These are phyloP conservation scores for Truncatella angustata DNA, from an alignment of 2,329 filamentous ascomycete species.

Conservation along the genomic window DNA sequence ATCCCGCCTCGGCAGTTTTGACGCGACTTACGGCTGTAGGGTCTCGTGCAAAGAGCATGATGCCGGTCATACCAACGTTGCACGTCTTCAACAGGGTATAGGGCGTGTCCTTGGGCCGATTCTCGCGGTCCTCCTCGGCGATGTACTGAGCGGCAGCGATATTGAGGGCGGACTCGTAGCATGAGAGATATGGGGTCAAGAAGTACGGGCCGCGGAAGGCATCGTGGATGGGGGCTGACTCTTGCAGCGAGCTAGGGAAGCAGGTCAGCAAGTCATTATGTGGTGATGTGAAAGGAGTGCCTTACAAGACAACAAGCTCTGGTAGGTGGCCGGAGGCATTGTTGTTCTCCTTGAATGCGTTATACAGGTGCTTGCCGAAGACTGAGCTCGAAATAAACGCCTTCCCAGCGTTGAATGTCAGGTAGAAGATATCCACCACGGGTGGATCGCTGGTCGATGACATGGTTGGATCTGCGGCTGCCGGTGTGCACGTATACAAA, in stretches of 20 bases:
- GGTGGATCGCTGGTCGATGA: conserved; percentile 39
- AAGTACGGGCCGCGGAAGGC: conserved; percentile 84
- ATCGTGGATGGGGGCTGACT: conserved; percentile 80
- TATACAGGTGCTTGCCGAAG: conserved; percentile 70
- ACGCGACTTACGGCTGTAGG: conserved; percentile 60
- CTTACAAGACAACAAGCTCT: conserved; percentile 58
- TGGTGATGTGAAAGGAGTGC: conserved; percentile 13
- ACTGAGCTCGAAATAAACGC: conserved; percentile 64
- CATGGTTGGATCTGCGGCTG: too few species aligned
- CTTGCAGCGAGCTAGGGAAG: conserved; percentile 71
- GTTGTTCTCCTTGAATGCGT: conserved; percentile 49
- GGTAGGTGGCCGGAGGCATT: conserved; percentile 38
- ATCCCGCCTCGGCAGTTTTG: conserved; percentile 79
- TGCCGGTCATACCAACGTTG: conserved; percentile 85
- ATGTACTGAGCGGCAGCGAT: conserved; percentile 55
- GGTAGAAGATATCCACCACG: conserved; percentile 68
- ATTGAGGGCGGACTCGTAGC: conserved; percentile 69
- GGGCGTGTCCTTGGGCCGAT: conserved; percentile 28
- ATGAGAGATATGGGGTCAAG: conserved; percentile 71
- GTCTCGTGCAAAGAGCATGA: conserved; percentile 79
- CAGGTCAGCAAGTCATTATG: too few species aligned
- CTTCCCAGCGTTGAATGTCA: conserved; percentile 90
- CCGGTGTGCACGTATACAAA: too few species aligned
- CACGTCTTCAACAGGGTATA: conserved; percentile 71
- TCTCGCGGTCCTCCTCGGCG: conserved; percentile 16